A percentile compares a stretch with the other conserved stretches of the same genome.
These are phyloP conservation scores for Diddensiella transvaalensis DNA, from an alignment of 805 yeast genomes.

Conservation along the genomic window DNA sequence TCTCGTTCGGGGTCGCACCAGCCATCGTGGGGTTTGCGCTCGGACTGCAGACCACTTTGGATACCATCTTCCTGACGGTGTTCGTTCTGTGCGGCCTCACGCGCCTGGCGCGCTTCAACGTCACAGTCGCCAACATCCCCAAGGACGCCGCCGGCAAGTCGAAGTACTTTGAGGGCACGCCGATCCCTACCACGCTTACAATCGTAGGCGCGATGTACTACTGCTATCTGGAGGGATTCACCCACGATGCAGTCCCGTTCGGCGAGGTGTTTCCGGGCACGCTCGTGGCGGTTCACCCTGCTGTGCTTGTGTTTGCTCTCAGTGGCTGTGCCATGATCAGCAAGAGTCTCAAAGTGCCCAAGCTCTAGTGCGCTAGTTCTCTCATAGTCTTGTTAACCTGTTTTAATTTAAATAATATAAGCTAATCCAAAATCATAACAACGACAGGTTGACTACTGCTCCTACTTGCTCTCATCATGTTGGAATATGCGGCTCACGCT, in stretches of 20 bases:
- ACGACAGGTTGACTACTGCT: too few relatives aligned
- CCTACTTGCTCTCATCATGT: too few relatives aligned
- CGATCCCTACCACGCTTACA: conserved; percentile 83
- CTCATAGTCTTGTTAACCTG: not conserved
- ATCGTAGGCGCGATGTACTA: conserved; percentile 72
- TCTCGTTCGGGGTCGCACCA: conserved; percentile 94
- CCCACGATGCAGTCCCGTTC: conserved; percentile 53
- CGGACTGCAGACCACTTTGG: conserved; percentile 83
- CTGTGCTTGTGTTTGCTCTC: conserved; percentile 56
- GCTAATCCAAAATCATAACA: too few relatives aligned
- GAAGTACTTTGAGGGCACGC: conserved; percentile 92
- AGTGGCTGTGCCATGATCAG: conserved; percentile 92
- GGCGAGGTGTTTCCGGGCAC: conserved; percentile 54
- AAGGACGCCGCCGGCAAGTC: conserved; percentile 85
- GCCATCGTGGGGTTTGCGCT: conserved; percentile 87
- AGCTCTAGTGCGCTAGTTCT: conserved; percentile 45
- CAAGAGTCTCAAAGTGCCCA: conserved; percentile 87
- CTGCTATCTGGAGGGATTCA: conserved; percentile 50
- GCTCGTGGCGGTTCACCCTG: conserved; percentile 70
- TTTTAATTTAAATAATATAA: not conserved
- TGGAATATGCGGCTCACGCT: too few relatives aligned
- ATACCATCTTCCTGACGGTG: conserved; percentile 68
- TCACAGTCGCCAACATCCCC: conserved; percentile 88
- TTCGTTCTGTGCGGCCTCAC: conserved; percentile 93
- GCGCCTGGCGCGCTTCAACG: conserved; percentile 92